A percentile compares a stretch with the other conserved stretches of the same genome.
These are phyloP conservation scores for Boletus sp. DNA, from an alignment of 768 basidiomycete genomes.

Conservation along the genomic window DNA sequence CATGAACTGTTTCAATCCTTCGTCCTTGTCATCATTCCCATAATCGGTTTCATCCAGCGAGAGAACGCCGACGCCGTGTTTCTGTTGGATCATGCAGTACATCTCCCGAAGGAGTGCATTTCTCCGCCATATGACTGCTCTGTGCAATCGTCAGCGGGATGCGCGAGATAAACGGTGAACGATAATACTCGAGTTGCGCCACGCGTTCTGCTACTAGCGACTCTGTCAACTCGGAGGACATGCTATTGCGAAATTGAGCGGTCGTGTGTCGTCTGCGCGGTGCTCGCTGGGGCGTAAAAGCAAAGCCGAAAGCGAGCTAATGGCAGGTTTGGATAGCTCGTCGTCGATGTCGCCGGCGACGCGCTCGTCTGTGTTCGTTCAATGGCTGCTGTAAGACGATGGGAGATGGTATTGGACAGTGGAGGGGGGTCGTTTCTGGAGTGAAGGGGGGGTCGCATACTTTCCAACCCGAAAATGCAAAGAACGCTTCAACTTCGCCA, in stretches of 20 bases:
- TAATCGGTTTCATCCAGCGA: slow-evolving; percentile 37
- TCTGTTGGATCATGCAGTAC: slow-evolving; percentile 61
- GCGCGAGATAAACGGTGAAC: background rate
- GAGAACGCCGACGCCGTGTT: slow-evolving; percentile 44
- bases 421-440: background rate
- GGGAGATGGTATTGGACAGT: no score
- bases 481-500: background rate
- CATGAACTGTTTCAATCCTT: slow-evolving; percentile 48
- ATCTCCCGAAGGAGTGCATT: slow-evolving; percentile 73
- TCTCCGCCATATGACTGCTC: slow-evolving; percentile 61
- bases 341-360: background rate
- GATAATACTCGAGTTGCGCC: slow-evolving; percentile 31
- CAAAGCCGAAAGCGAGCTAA: background rate
- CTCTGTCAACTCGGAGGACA: slow-evolving; percentile 30
- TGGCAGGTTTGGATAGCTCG: background rate
- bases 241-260: slow-evolving; percentile 12
- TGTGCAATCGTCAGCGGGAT: slow-evolving; percentile 25
- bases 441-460: slow-evolving; percentile 7
- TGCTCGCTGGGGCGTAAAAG: background rate
- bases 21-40: slow-evolving; percentile 34
- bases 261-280: slow-evolving; percentile 1
- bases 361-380: slow-evolving; percentile 3
- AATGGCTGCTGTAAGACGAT: no score
- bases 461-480: background rate
- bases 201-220: slow-evolving; percentile 38